Evolutionary conservation across 176 grass and related monocot species (phyloP).

Genomic region (Aechmea fasciata): DNA sequence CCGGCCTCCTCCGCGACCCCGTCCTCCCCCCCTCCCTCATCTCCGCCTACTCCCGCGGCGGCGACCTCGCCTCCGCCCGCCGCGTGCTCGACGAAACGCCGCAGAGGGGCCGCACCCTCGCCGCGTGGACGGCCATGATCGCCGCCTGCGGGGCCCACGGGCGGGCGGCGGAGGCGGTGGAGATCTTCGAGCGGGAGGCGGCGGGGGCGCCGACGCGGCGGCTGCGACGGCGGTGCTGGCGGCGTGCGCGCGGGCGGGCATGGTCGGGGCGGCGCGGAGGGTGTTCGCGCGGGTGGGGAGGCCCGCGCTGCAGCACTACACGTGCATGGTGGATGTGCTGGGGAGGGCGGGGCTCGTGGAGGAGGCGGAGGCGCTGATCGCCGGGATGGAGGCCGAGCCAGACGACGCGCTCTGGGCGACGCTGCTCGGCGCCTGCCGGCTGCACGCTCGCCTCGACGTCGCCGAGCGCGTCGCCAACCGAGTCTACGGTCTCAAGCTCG

Average conservation of each 20-base stretch:
- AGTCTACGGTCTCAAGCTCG: not conserved
- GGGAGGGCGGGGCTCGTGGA: conserved; percentile 35
- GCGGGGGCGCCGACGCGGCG: conserved; percentile 12
- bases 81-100: conserved; percentile 21
- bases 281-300: conserved; percentile 33
- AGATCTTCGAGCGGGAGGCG: conserved; percentile 7
- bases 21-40: not conserved
- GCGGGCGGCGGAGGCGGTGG: conserved; percentile 13
- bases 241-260: conserved; percentile 38
- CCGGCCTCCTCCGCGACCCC: conserved; percentile 8
- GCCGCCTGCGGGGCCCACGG: conserved; percentile 39
- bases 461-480: conserved; percentile 32
- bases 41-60: conserved; percentile 7
- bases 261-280: conserved; percentile 25
- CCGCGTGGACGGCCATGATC: conserved; percentile 33
- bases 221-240: conserved; percentile 39
- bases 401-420: conserved; percentile 42
- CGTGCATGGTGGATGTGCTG: conserved; percentile 63
- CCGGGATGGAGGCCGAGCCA: conserved; percentile 28
- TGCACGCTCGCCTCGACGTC: conserved; percentile 41
- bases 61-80: conserved; percentile 12
- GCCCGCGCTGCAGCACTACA: conserved; percentile 50
- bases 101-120: not conserved
- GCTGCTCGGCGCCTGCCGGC: conserved; percentile 27
- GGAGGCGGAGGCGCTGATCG: conserved; percentile 48